phyloP scores from a whole-genome alignment of 1,284 basidiomycete species.

The Bondarzewia mesenterica region DNA sequence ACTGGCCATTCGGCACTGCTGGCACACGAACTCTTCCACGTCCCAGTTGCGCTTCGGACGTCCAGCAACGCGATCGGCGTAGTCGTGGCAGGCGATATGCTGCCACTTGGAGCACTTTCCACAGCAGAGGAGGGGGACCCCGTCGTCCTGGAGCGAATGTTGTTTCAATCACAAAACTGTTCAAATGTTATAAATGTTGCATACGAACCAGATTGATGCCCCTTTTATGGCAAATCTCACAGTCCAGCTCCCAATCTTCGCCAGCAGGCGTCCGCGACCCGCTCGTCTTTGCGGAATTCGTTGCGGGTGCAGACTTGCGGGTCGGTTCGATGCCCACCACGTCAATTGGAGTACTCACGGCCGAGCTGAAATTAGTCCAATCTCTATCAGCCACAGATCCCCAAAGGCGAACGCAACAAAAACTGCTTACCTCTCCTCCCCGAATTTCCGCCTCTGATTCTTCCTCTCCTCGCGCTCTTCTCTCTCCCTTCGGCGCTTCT shows the following conservation, averaged over 20 bases:
- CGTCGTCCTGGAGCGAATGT: conserved; percentile 52
- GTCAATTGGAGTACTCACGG: conserved; percentile 8
- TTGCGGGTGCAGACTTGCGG: background rate
- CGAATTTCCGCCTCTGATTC: conserved; percentile 10
- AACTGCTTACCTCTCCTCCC: conserved; percentile 13
- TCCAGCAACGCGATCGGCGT: conserved; percentile 47
- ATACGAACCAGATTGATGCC: conserved; percentile 61
- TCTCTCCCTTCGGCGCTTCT: conserved; percentile 42
- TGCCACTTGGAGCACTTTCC: conserved; percentile 78
- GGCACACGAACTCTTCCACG: conserved; percentile 52
- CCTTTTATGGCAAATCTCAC: conserved; percentile 68
- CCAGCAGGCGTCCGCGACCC: conserved; percentile 38
- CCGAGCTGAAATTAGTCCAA: background rate
- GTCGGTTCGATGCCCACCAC: conserved; percentile 5
- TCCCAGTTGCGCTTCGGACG: conserved; percentile 65
- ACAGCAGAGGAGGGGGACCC: conserved; percentile 70
- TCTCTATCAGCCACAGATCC: background rate
- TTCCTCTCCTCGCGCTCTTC: conserved; percentile 34
- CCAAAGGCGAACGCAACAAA: conserved; percentile 2
- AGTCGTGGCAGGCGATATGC: conserved; percentile 72
- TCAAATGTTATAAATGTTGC: background rate
- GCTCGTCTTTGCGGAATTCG: background rate
- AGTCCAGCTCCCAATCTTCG: conserved; percentile 78
- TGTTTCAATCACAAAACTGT: background rate
- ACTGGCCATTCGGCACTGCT: conserved; percentile 27